Evolutionary conservation across 139 green algal species (phyloP), one percentile per base, ranked within the genome.

Genomic region (Limnomonas spitsbergensis): DNA sequence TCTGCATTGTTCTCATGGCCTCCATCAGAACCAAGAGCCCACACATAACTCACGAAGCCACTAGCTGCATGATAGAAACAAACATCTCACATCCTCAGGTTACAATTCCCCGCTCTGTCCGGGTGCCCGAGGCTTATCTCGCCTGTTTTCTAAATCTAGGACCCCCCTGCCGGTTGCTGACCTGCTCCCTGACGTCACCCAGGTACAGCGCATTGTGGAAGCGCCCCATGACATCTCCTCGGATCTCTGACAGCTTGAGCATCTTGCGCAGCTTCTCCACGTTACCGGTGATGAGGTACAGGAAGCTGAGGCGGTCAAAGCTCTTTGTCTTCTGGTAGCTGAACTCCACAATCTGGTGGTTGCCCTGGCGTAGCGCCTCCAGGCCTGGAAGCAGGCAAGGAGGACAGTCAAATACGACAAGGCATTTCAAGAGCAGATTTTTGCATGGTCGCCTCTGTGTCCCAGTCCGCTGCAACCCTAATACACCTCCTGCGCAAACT

Each of bases 171-270:
- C n/a, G 7, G 77, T 73, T 76, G 40, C 91, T 69, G 66, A 93
- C 84, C 56, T 93, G 90, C 84, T 95, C 93, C 34, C 82, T 76
- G 26, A 95, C 93, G 77, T 99, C 92, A 1, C 96, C 96, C 38
- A 99, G 84, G 92, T 98, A 99, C 47, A 99, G 86, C 26, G 96
- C 93, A 80, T 97, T 98, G 81, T 99, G 95, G 89, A 98, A 98
- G 74, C 91, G 86, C n/a, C 91, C 90, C 92, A 98, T 97, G 24
- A 96, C 85, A 76, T 99, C 96, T 36, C 84, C 82, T 7, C 95
- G 90, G 90, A 98, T 98, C 86, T 98, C 95, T 1, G 93, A 90
- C 54, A 99, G 97, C 90, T 99, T 99, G 7, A 97, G 82, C 96
- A 99, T 99, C 90, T 88, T 88, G 67, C 80, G 76, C 53, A 88